Evolutionary conservation across 192 early-diverging fungal genomes (phyloP), one percentile per base, ranked within the genome.

Genomic region (Backusella mclennaniae): DNA sequence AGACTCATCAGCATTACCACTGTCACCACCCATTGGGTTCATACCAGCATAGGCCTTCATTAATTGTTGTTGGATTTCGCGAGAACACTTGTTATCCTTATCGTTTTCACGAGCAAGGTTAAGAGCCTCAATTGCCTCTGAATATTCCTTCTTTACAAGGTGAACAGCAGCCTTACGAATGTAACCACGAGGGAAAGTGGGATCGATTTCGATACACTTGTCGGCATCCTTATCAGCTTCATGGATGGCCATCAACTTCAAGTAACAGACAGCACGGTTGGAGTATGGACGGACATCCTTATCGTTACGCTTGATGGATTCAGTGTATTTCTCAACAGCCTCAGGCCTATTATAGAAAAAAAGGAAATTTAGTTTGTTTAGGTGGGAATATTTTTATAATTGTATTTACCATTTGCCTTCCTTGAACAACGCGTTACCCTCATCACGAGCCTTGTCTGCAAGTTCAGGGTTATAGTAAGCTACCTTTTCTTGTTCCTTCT

Each of bases 211-310:
- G 49, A 98, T 90, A 73, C 95, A 95, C 71, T 85, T 91, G 53
- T 99, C 95, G 78, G 94, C 96, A 87, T 99, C 98, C 88, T 95
- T 95, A 81, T 96, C 85, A 17, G 98, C 98, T 83, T 99, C 98
- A 23, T 93, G 88, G 46, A 98, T 76, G 8, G 97, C 96, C 89
- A 96, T 89, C 67, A 99, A 85, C 88, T 99, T 99, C 35, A 90
- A 91, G 86, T 97, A 96, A 79, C 95, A 95, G 38, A 96, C 96
- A 35, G 98, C 96, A 76, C 98, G 95, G 91, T 99, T 99, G 36
- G 95, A 96, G 83, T 94, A 98, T 77, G 93, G 92, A 79, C 95
- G 90, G 31, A 93, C 89, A 71, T 99, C 98, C 8, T 87, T 80
- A 35, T 95, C 93, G 76, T 97, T 97, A 77, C 98, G 93, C 89